phyloP scores from a whole-genome alignment of 768 basidiomycete genomes.

The Naganishia onofrii region DNA sequence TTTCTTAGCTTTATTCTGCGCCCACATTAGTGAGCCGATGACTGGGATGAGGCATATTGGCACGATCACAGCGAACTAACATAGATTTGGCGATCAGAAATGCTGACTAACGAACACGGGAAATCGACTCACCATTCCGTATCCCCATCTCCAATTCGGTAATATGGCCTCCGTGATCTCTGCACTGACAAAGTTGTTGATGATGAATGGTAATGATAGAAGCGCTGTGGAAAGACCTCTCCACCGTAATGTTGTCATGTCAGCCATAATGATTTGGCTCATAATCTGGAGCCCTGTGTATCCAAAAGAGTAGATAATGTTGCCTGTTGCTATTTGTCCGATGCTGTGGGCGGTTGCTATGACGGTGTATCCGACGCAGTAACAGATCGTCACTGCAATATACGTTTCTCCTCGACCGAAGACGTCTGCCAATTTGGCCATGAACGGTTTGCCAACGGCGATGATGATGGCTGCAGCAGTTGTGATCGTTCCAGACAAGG shows the following conservation, averaged over 20 bases:
- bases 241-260: slow-evolving; percentile 54
- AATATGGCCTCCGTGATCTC: slow-evolving; percentile 51
- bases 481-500: slow-evolving; percentile 61
- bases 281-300: slow-evolving; percentile 51
- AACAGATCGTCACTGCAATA: slow-evolving; percentile 53
- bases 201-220: slow-evolving; percentile 51
- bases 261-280: slow-evolving; percentile 54
- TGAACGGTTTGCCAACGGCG: slow-evolving; percentile 64
- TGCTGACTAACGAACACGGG: slow-evolving; percentile 8
- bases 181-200: slow-evolving; percentile 53
- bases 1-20: slow-evolving; percentile 46
- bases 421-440: slow-evolving; percentile 72
- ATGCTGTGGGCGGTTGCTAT: slow-evolving; percentile 44
- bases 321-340: slow-evolving; percentile 45
- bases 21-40: slow-evolving; percentile 51
- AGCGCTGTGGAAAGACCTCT: slow-evolving; percentile 45
- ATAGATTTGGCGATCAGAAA: not conserved
- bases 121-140: slow-evolving; percentile 48
- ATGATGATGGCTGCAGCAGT: slow-evolving; percentile 54
- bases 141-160: slow-evolving; percentile 55
- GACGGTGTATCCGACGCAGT: slow-evolving; percentile 56
- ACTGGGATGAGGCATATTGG: slow-evolving; percentile 49
- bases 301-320: slow-evolving; percentile 56
- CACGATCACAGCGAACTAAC: slow-evolving; percentile 45
- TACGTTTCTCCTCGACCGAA: slow-evolving; percentile 67